Percentiles rank a stretch among this genome's conserved stretches.
Evolutionary conservation across 192 early-diverging fungal genomes (phyloP).

Genomic region (Podochytrium sp.): DNA sequence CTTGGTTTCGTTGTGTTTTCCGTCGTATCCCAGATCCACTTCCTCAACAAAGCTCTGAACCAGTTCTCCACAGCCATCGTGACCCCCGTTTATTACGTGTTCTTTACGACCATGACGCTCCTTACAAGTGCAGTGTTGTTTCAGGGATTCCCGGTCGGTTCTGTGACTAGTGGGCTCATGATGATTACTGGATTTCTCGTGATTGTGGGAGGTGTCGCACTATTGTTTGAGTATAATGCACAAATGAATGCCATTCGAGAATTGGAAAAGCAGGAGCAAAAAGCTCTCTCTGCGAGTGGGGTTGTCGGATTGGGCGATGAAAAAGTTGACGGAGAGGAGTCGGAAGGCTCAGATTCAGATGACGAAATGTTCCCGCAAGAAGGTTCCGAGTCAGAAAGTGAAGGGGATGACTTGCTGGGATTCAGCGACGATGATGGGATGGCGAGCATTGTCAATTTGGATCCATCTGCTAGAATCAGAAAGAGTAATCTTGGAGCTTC

Average conservation of each 20-base stretch:
- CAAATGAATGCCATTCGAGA: neutral
- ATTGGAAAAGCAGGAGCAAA: neutral
- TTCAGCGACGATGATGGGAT: conserved; percentile 18
- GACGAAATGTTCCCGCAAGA: conserved; percentile 15
- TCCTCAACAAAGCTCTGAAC: conserved; percentile 71
- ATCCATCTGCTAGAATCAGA: neutral
- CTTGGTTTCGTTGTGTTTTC: conserved; percentile 56
- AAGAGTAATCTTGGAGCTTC: neutral
- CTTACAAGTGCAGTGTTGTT: conserved; percentile 67
- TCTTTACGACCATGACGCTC: conserved; percentile 66
- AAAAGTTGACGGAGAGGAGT: neutral
- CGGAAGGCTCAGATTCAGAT: conserved; percentile 1
- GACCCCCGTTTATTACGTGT: conserved; percentile 73
- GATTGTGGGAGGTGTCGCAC: conserved; percentile 50
- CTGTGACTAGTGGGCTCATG: conserved; percentile 15
- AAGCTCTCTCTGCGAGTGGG: neutral
- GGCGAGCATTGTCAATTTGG: too few species aligned
- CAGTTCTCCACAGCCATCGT: conserved; percentile 69
- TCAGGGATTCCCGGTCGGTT: conserved; percentile 53
- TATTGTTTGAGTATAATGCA: conserved; percentile 53
- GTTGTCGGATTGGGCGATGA: neutral
- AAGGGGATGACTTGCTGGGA: conserved; percentile 7
- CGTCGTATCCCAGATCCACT: conserved; percentile 61
- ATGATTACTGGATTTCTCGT: conserved; percentile 44
- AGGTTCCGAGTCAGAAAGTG: conserved; percentile 1